A percentile compares a stretch with the other conserved stretches of the same genome.
Conservation (phyloP, 345 rosid genomes). For the Acer saccharum region DNA sequence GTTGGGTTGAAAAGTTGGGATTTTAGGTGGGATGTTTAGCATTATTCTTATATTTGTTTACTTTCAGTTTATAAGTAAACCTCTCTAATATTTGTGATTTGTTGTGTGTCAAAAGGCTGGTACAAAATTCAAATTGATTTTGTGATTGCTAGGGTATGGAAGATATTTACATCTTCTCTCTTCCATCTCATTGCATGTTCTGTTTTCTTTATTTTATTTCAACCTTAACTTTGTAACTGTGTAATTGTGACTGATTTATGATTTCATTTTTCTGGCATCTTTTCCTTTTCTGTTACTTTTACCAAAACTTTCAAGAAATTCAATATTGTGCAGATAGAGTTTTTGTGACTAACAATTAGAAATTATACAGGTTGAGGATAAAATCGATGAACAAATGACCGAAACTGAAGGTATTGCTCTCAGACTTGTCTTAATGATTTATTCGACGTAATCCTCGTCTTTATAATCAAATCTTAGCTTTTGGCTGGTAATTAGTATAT, state of each 20-base stretch:
- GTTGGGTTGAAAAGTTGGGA: no score
- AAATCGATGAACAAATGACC: constrained; percentile 19
- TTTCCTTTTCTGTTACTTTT: background rate
- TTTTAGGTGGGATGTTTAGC: no score
- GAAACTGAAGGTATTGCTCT: constrained; percentile 35
- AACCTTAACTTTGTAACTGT: background rate
- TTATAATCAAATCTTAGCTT: background rate
- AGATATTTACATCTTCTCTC: background rate
- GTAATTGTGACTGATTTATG: background rate
- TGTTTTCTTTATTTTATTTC: background rate
- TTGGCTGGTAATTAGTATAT: background rate
- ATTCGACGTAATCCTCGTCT: background rate
- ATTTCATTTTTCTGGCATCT: background rate
- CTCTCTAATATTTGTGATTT: background rate
- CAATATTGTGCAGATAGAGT: background rate
- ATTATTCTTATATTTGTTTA: background rate
- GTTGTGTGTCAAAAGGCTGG: background rate
- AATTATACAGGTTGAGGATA: constrained; percentile 33
- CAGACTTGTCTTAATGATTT: constrained; percentile 3
- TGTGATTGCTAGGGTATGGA: background rate
- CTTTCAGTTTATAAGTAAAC: background rate
- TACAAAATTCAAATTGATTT: background rate
- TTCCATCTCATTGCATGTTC: background rate
- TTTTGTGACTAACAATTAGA: background rate
- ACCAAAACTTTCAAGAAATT: background rate